Evolutionary conservation across 1,139 yeast genomes (phyloP), one percentile per base, ranked within the genome.

Genomic region (Nakaseomyces glabratus): DNA sequence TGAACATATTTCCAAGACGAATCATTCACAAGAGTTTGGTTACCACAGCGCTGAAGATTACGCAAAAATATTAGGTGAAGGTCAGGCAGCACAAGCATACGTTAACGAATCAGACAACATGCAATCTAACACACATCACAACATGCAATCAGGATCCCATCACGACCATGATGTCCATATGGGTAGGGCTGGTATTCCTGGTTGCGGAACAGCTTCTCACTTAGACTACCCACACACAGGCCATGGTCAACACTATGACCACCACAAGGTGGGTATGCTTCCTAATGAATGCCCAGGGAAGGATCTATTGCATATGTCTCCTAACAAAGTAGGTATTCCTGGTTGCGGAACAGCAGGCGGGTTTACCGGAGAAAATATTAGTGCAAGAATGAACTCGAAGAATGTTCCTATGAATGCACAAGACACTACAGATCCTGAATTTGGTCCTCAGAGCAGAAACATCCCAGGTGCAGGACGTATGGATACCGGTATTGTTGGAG

Each of bases 401-500:
- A 40, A 31, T 8, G 22, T 38, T 15, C 46, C 48, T 5, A 20
- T 11, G 6, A 39, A 37, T 2, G 18, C 36, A 8, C 33, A 40
- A 19, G 14, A 42, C 20, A 42, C 46, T 4, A 26, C 42, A 2
- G 21, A 34, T 10, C 38, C 41, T 2, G 32, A 28, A 5, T 44
- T 44, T 31, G 42, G 35, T 4, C 25, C 35, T 4, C 34, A 31
- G 10, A 31, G 35, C 3, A 37, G 24, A 12, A 39, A 44, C 3
- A 18, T 44, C 5, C 48, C 48, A 16, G 48, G 48, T 16, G 40
- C 46, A 10, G 48, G 48, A 16, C 3, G 22, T 35, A 7, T 44
- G 42, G 39, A 31, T 33, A 15, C 21, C 4, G 30, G 30, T 6
- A 34, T 20, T 24, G 37, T 15, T 31, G 42, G 33, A 34, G 37